phyloP scores from a whole-genome alignment of 805 yeast species.

The Sugiyamaella americana region DNA sequence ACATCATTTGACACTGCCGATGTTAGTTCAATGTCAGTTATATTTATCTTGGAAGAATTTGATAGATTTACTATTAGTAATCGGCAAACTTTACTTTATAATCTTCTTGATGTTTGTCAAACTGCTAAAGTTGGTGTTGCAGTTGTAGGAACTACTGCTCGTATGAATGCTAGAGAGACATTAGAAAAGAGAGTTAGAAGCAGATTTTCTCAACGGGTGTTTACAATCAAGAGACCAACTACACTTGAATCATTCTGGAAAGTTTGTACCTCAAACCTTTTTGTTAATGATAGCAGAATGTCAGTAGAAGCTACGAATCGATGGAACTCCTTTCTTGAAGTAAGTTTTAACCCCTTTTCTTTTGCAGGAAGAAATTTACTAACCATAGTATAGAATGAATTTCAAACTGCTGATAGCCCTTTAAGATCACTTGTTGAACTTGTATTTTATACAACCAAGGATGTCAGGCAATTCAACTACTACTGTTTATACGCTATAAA shows the following conservation, averaged over 20 bases:
- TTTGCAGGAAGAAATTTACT: neutral
- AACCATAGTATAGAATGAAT: neutral
- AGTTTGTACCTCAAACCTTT: conserved; percentile 40
- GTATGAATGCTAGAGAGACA: conserved; percentile 68
- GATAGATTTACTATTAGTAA: conserved; percentile 67
- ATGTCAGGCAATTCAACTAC: conserved; percentile 39
- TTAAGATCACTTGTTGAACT: conserved; percentile 28
- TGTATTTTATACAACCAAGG: conserved; percentile 55
- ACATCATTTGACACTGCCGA: conserved; percentile 22
- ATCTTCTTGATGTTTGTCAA: conserved; percentile 82
- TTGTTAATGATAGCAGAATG: conserved; percentile 23
- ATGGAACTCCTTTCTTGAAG: conserved; percentile 23
- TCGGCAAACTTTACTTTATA: conserved; percentile 81
- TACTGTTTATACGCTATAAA: conserved; percentile 25
- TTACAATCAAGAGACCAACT: conserved; percentile 50
- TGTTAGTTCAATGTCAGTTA: conserved; percentile 44
- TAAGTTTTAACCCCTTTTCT: conserved; percentile 3
- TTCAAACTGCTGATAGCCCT: neutral
- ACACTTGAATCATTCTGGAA: conserved; percentile 46
- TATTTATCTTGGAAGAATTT: conserved; percentile 79
- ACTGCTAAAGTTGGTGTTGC: conserved; percentile 64
- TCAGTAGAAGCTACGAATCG: neutral
- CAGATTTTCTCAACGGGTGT: conserved; percentile 75
- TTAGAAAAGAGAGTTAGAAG: conserved; percentile 89
- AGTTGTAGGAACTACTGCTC: conserved; percentile 73